Percentiles rank a stretch among this genome's conserved stretches.
Evolutionary conservation across 352 stramenopile species (phyloP).

Genomic region (Thraustotheca clavata): DNA sequence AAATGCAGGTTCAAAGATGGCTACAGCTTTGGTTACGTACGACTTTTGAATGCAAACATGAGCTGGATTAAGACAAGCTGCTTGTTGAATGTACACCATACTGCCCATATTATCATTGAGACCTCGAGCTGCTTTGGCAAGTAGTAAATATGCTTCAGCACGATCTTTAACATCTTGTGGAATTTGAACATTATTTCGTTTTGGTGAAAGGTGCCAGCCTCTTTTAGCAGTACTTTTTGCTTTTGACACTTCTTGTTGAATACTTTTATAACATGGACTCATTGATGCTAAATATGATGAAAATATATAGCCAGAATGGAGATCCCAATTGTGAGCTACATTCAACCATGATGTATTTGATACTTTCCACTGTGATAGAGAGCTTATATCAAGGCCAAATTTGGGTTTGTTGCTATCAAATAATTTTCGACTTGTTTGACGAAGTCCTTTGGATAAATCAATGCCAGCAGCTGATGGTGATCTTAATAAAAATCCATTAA

Average conservation of each 20-base stretch:
- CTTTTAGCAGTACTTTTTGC: not conserved
- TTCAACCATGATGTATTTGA: constrained; percentile 1
- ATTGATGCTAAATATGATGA: not conserved
- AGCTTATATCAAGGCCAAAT: not conserved
- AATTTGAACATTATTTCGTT: not conserved
- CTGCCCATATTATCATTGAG: not conserved
- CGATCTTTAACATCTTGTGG: not conserved
- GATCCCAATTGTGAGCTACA: constrained; percentile 4
- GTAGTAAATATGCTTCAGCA: constrained; percentile 4
- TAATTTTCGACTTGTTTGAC: not conserved
- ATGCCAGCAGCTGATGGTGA: constrained; percentile 11
- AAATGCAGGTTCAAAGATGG: constrained; percentile 2
- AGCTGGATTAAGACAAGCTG: not conserved
- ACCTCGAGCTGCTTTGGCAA: constrained; percentile 17
- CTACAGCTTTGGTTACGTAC: not conserved
- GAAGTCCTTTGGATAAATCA: not conserved
- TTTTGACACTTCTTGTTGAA: not conserved
- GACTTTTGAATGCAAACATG: constrained; percentile 16
- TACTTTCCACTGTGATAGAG: not conserved
- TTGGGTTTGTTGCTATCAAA: no score
- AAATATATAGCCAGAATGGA: constrained; percentile 15
- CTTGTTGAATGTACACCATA: constrained; percentile 9
- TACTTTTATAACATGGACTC: not conserved
- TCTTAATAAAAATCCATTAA: constrained; percentile 4
- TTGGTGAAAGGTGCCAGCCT: not conserved